These are phyloP conservation scores for Calonectria ilicicola DNA, from an alignment of 2,329 filamentous ascomycete genomes.

Conservation along the genomic window DNA sequence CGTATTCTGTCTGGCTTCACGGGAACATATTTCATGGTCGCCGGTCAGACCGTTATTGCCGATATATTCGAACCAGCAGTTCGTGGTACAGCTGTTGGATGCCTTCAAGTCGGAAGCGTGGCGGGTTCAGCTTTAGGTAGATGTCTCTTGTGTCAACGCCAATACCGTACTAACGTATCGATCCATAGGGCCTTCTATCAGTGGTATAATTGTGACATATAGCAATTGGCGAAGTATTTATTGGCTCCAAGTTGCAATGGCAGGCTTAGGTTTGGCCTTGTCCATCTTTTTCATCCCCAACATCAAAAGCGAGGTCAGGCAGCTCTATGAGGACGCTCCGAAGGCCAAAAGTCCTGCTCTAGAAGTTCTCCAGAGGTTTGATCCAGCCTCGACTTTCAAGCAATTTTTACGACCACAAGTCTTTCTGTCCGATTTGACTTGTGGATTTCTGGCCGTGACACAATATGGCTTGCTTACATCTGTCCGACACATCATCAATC, in stretches of 20 bases:
- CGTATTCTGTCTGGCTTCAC: conserved; percentile 22
- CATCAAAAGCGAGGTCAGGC: conserved; percentile 21
- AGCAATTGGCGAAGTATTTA: conserved; percentile 28
- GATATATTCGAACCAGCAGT: conserved; percentile 29
- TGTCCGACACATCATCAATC: conserved; percentile 16
- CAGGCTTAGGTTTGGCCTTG: conserved; percentile 20
- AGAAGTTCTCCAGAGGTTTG: conserved; percentile 5
- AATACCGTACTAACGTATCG: background rate
- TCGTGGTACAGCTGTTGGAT: conserved; percentile 27
- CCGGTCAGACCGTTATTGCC: conserved; percentile 32
- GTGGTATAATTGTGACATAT: conserved; percentile 28
- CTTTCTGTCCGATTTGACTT: conserved; percentile 23
- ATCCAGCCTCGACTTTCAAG: conserved; percentile 22
- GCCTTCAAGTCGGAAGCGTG: conserved; percentile 25
- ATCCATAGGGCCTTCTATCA: conserved; percentile 21
- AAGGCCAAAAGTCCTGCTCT: background rate
- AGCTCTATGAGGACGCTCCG: conserved; percentile 1
- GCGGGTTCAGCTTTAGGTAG: conserved; percentile 27
- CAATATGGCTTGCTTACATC: conserved; percentile 24
- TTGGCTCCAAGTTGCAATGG: conserved; percentile 25
- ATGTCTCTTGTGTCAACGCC: background rate
- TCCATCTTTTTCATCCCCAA: conserved; percentile 28
- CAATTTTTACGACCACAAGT: conserved; percentile 19
- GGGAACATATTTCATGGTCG: conserved; percentile 30
- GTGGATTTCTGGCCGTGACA: conserved; percentile 24